These are phyloP conservation scores for Populus hybrid DNA, from an alignment of 441 rosid genomes.

Conservation along the genomic window DNA sequence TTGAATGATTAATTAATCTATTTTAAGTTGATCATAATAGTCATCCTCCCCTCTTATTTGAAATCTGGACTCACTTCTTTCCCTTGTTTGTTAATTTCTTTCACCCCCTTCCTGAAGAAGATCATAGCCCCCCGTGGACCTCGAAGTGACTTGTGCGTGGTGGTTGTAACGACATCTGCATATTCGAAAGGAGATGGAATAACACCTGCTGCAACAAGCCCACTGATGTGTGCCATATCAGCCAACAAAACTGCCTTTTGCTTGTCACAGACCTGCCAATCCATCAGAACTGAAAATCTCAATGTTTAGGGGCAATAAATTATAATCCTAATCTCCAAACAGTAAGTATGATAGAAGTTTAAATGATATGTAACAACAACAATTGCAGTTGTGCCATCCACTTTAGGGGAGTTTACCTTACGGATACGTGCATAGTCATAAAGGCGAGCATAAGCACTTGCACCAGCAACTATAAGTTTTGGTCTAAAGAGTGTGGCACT, in stretches of 20 bases:
- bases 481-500: slow-evolving; percentile 89
- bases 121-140: slow-evolving; percentile 99
- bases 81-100: slow-evolving; percentile 85
- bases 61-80: slow-evolving; percentile 60
- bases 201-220: slow-evolving; percentile 94
- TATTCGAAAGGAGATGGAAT: slow-evolving; percentile 97
- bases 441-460: slow-evolving; percentile 96
- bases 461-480: slow-evolving; percentile 95
- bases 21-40: background rate
- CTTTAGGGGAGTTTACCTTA: slow-evolving; percentile 48
- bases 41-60: background rate
- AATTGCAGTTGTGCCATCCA: slow-evolving; percentile 5
- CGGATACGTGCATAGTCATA: slow-evolving; percentile 91
- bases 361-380: background rate
- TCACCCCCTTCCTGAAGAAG: slow-evolving; percentile 91
- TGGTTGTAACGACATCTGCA: slow-evolving; percentile 96
- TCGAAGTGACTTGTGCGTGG: slow-evolving; percentile 97
- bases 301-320: background rate
- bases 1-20: background rate
- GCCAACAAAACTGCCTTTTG: slow-evolving; percentile 85
- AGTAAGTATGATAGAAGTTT: slow-evolving; percentile 3
- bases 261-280: slow-evolving; percentile 84
- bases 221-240: slow-evolving; percentile 98
- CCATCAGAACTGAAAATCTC: slow-evolving; percentile 13
- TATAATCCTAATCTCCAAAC: background rate